Evolutionary conservation across 345 rosid species (phyloP), one percentile per base, ranked within the genome.

Genomic region (Rhizophora mangle): DNA sequence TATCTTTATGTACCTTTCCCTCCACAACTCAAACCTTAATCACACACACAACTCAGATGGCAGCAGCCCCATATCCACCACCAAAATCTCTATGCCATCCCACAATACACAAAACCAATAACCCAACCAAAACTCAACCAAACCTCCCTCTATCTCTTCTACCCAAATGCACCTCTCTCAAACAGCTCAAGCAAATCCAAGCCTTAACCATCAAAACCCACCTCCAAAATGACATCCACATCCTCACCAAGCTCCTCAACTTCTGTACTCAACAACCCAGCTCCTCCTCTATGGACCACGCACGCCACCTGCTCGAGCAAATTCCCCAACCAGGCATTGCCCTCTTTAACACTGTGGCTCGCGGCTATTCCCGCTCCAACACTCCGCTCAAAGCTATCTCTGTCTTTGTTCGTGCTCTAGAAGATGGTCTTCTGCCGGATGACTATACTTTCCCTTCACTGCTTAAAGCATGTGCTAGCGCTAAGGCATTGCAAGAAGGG

Each of bases 151-250:
- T 79, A 36, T 68, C 81, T 66, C 72, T 76, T 7, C 77, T 89
- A 6, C 84, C 86, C 70, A 84, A 63, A 27, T 87, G 91, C 84
- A 72, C 60, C 49, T 83, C 88, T 67, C 70, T 85, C 29, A 69
- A 66, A 60, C 85, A 85, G 80, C 77, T 88, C n/a, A 86, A 84
- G 86, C 94, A 88, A 74, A 75, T 89, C 67, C 96, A 92, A 15
- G 89, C 86, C 67, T 65, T 83, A 62, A 36, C 88, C 34, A 70
- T 89, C 84, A 92, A 90, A 83, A 75, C 90, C 74, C 78, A 82
- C 22, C 82, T 84, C 77, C 90, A 60, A 4, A 57, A 79, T 53
- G 86, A 88, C 75, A 64, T 69, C 68, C 67, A 78, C 32, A 49
- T 79, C 51, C 68, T 80, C 29, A 60, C 74, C 36, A 69, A 69